Conservation (phyloP, 2,329 filamentous ascomycete genomes). For the Scedosporium minutisporum region DNA sequence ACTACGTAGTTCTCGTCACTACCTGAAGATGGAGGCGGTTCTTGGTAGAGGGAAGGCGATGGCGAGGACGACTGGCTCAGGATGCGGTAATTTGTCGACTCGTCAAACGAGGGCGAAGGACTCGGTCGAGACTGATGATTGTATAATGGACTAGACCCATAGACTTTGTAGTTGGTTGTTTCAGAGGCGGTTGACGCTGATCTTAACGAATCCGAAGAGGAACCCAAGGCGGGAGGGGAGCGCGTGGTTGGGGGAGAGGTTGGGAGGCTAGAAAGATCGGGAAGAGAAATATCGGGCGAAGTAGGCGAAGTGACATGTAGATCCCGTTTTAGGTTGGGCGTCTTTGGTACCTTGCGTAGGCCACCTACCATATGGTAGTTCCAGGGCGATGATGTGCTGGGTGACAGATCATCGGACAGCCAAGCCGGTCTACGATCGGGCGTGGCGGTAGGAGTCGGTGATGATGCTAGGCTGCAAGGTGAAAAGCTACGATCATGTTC, state of each 20-base stretch:
- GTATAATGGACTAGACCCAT: slow-evolving; percentile 34
- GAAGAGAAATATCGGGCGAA: not conserved
- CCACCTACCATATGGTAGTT: slow-evolving; percentile 46
- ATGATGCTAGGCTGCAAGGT: slow-evolving; percentile 22
- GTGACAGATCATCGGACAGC: slow-evolving; percentile 10
- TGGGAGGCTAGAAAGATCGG: not conserved
- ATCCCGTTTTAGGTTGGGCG: slow-evolving; percentile 16
- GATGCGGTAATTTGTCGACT: slow-evolving; percentile 36
- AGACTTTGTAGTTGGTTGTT: slow-evolving; percentile 44
- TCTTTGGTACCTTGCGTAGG: slow-evolving; percentile 40
- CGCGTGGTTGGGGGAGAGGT: not conserved
- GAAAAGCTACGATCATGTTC: slow-evolving; percentile 30
- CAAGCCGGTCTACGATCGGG: slow-evolving; percentile 13
- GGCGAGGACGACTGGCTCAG: slow-evolving; percentile 39
- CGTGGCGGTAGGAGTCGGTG: slow-evolving; percentile 13
- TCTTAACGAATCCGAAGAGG: slow-evolving; percentile 22
- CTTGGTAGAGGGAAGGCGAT: slow-evolving; percentile 26
- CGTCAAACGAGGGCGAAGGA: slow-evolving; percentile 7
- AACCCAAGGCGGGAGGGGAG: not conserved
- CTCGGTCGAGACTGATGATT: slow-evolving; percentile 27
- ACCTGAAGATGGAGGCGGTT: slow-evolving; percentile 24
- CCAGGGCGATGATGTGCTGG: slow-evolving; percentile 31
- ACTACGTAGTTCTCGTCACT: slow-evolving; percentile 45
- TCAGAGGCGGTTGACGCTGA: slow-evolving; percentile 36
- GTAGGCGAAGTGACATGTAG: not conserved